Evolutionary conservation across 2,329 filamentous ascomycete genomes (phyloP).

Genomic region (Penicillium verrucosum): DNA sequence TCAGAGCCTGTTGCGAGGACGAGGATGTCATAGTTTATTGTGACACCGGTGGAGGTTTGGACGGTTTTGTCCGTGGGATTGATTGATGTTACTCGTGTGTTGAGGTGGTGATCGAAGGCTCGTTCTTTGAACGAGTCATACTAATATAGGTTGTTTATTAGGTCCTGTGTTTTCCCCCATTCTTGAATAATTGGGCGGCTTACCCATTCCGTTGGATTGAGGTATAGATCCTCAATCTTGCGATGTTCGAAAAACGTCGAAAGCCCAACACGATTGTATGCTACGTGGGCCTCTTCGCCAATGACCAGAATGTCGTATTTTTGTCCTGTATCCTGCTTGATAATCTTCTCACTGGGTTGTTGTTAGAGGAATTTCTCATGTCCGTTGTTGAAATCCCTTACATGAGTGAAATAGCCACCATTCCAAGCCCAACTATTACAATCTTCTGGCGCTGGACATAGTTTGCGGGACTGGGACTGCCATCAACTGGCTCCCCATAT

Average conservation of each 20-base stretch:
- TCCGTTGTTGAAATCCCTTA: conserved; percentile 50
- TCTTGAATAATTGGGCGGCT: conserved; percentile 12
- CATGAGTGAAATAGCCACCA: conserved; percentile 90
- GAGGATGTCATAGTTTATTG: conserved; percentile 72
- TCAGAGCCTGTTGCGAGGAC: conserved; percentile 85
- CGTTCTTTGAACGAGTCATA: conserved; percentile 65
- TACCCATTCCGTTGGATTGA: conserved; percentile 82
- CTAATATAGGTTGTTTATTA: conserved; percentile 36
- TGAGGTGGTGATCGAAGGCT: conserved; percentile 70
- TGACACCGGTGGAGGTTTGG: conserved; percentile 65
- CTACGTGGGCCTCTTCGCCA: conserved; percentile 81
- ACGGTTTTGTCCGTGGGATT: conserved; percentile 63
- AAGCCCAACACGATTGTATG: conserved; percentile 86
- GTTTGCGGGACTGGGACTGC: conserved; percentile 12
- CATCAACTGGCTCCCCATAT: conserved; percentile 23
- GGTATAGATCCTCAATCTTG: conserved; percentile 79
- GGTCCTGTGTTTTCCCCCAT: background rate
- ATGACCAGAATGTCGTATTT: conserved; percentile 82
- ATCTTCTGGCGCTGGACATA: conserved; percentile 55
- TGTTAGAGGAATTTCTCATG: conserved; percentile 5
- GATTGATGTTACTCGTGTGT: conserved; percentile 69
- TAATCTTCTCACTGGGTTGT: conserved; percentile 69
- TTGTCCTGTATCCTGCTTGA: conserved; percentile 76
- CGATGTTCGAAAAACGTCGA: conserved; percentile 87
- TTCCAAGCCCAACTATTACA: conserved; percentile 82